Base-by-base conservation (phyloP, 208 protist genomes). In the Tritrichomonas musculus region DNA sequence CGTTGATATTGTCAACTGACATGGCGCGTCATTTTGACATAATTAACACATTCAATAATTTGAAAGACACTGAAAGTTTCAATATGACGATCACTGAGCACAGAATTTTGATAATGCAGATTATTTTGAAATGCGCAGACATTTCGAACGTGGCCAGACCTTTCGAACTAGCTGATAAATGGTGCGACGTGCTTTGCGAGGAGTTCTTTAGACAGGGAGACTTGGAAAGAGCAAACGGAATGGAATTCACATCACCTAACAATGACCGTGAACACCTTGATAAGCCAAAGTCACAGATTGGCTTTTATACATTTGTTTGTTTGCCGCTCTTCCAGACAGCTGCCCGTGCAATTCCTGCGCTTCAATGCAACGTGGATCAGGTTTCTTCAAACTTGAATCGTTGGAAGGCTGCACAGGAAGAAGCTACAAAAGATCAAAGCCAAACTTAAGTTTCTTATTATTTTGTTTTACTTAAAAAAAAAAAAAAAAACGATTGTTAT, bases 1-100 rank as follows among this genome's bases (percentile, higher is more conserved):
- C 93, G 20, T 64, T 94, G 50, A 95, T 96, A 41, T 93, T 96
- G 4, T 80, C 94, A 25, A 96, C 96, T 5, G 95, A 96, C 92
- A 95, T 96, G 94, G 33, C 39, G 3, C 36, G 82, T 11, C 95
- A 96, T 92, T 95, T 95, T 33, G 92, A 80, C 27, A 75, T 95
- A 49, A 39, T 94, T 0, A 64, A 80, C 22, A 84, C 39, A 44
- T 77, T 77, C 20, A 44, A 77, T 77, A 44, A 39, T 22, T 9
- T 77, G 1, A n/a, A 47, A 5, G 25, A 36, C 4, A 44, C 39
- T n/a, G 33, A 25, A 27, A 11, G 1, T n/a, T 77, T 47, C 5
- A 20, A 2, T 39, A 27, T 44, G 5, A 20, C 2, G 2, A 25
- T 47, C 44, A 1, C 27, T 20, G 14, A 77, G 9, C 8, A 44